Percentiles rank a stretch among this genome's conserved stretches.
phyloP scores from a whole-genome alignment of 2,329 filamentous ascomycete species.

The Colletotrichum sp. region DNA sequence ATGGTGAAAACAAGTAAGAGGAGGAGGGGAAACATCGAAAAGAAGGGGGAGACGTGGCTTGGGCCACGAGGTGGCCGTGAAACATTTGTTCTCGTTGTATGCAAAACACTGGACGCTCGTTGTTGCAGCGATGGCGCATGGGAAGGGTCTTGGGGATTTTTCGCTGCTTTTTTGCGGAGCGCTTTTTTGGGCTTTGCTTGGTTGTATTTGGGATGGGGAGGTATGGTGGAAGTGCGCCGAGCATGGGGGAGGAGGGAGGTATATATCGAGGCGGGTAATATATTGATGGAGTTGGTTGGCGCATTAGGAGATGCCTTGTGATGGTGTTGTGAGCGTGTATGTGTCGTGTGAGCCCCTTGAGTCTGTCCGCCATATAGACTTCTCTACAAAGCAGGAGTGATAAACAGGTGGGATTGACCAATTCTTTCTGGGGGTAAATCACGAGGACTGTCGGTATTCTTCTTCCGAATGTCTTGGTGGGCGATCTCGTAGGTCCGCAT shows the following conservation, averaged over 20 bases:
- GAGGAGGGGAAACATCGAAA: neutral
- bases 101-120: neutral
- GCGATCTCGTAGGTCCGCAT: rapidly evolving
- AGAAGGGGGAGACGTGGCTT: neutral
- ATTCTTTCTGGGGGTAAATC: neutral
- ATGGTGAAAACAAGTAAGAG: neutral
- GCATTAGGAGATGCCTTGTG: neutral
- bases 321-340: neutral
- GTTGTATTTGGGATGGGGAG: neutral
- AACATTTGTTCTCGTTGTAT: neutral
- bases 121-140: slow-evolving; percentile 16
- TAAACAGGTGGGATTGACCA: neutral
- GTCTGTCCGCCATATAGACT: neutral
- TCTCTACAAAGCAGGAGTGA: neutral
- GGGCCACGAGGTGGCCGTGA: neutral
- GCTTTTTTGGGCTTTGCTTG: neutral
- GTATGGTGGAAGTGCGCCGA: neutral
- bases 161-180: neutral
- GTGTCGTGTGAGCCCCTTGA: neutral
- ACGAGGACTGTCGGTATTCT: neutral
- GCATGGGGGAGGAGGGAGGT: neutral
- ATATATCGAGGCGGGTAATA: neutral
- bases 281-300: neutral
- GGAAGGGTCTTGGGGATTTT: neutral
- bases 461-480: neutral